phyloP scores from a whole-genome alignment of 192 early-diverging fungal species.

The Spinellus fusiger region DNA sequence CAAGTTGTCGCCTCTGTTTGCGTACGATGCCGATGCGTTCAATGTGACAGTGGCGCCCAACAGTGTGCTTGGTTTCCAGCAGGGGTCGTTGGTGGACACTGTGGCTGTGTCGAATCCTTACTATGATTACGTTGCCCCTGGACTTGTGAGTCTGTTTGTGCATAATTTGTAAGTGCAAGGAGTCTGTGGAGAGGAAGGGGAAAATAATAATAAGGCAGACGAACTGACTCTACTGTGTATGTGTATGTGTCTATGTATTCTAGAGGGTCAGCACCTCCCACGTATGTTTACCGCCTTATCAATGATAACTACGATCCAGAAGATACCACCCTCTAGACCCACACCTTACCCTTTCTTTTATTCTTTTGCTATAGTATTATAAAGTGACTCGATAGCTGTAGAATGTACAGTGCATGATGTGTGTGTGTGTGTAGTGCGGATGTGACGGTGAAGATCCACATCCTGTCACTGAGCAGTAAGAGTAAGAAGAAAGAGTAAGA shows the following conservation, averaged over 20 bases:
- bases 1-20: slow-evolving; percentile 83
- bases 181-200: neutral
- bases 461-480: too few relatives aligned
- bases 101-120: slow-evolving; percentile 81
- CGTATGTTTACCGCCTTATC: slow-evolving; percentile 52
- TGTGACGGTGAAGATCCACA: too few relatives aligned
- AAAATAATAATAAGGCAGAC: neutral
- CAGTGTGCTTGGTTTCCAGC: slow-evolving; percentile 71
- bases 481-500: too few relatives aligned
- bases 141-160: slow-evolving; percentile 85
- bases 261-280: slow-evolving; percentile 21
- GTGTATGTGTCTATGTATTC: neutral
- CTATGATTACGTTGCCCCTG: slow-evolving; percentile 91
- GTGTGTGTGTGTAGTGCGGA: too few relatives aligned
- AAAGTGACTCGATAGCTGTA: too few relatives aligned
- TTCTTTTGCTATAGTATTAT: too few relatives aligned
- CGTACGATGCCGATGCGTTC: slow-evolving; percentile 83
- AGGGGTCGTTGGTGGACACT: slow-evolving; percentile 72
- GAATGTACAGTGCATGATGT: too few relatives aligned
- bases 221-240: too few relatives aligned
- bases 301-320: slow-evolving; percentile 44
- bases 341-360: neutral
- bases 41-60: slow-evolving; percentile 76
- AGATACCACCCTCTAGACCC: slow-evolving; percentile 27
- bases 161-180: slow-evolving; percentile 67